phyloP scores from a whole-genome alignment of 768 basidiomycete species.

The Podaxis sp. region DNA sequence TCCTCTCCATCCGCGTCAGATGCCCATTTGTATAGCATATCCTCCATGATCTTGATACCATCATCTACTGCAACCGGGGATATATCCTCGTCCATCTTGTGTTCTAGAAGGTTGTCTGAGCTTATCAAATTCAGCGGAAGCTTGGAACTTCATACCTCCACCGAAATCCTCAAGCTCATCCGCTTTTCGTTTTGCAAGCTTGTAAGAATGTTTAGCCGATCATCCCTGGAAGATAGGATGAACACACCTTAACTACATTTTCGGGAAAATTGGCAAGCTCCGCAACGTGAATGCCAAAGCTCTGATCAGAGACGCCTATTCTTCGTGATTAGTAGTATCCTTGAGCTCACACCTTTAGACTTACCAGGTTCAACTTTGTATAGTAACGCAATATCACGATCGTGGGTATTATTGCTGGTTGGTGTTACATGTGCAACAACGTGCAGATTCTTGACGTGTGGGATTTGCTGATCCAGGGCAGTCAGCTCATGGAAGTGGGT shows the following conservation, averaged over 20 bases:
- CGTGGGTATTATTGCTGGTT: constrained; percentile 62
- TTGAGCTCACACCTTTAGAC: constrained; percentile 19
- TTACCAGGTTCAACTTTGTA: constrained; percentile 93
- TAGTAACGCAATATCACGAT: constrained; percentile 83
- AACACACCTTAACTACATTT: constrained; percentile 72
- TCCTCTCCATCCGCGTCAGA: constrained; percentile 49
- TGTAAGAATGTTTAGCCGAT: not conserved
- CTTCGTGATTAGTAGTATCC: not conserved
- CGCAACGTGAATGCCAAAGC: constrained; percentile 98
- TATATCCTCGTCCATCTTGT: constrained; percentile 37
- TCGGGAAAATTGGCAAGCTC: constrained; percentile 97
- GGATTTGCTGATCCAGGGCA: constrained; percentile 80
- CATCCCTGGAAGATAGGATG: not conserved
- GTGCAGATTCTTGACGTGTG: constrained; percentile 91
- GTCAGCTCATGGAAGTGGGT: constrained; percentile 99
- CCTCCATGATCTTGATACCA: constrained; percentile 79
- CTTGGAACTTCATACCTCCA: constrained; percentile 18
- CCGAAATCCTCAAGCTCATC: constrained; percentile 90
- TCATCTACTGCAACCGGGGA: constrained; percentile 65
- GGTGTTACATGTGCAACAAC: constrained; percentile 93
- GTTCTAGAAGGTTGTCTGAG: not conserved
- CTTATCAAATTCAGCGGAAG: not conserved
- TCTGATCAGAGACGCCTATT: constrained; percentile 91
- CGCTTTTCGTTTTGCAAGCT: constrained; percentile 89
- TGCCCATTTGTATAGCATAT: constrained; percentile 69